These are phyloP conservation scores for Notholithocarpus densiflorus DNA, from an alignment of 306 rosid genomes.

Conservation along the genomic window DNA sequence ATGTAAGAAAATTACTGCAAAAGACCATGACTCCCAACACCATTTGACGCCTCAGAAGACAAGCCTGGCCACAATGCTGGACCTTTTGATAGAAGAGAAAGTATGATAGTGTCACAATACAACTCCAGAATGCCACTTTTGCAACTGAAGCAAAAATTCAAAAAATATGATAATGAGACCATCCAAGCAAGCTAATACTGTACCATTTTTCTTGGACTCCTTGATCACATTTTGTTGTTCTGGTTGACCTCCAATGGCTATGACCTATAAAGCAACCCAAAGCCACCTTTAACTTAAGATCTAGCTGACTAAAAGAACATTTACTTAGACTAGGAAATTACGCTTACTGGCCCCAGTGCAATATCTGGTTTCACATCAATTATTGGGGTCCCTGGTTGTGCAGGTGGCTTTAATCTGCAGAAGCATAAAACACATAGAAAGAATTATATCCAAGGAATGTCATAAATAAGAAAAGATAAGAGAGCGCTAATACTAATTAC, in stretches of 20 bases:
- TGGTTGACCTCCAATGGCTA: slow-evolving; percentile 20
- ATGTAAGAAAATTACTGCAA: slow-evolving; percentile 14
- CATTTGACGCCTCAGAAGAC: slow-evolving; percentile 17
- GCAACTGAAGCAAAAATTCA: background rate
- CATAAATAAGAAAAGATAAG: background rate
- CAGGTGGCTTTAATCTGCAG: slow-evolving; percentile 33
- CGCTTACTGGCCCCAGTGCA: slow-evolving; percentile 35
- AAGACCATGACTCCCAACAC: slow-evolving; percentile 15
- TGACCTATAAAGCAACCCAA: slow-evolving; percentile 34
- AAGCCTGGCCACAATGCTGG: slow-evolving; percentile 40
- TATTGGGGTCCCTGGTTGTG: slow-evolving; percentile 27
- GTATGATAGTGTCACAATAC: background rate
- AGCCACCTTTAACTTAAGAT: slow-evolving; percentile 8
- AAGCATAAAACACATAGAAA: slow-evolving; percentile 10
- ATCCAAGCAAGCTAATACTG: slow-evolving; percentile 3
- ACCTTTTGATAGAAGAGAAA: slow-evolving; percentile 23
- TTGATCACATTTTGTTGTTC: slow-evolving; percentile 25
- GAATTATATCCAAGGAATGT: background rate
- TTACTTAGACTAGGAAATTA: slow-evolving; percentile 4
- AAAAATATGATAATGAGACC: background rate
- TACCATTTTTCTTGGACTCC: slow-evolving; percentile 45
- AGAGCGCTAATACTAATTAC: slow-evolving; percentile 4
- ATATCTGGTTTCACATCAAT: slow-evolving; percentile 31
- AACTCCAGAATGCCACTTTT: background rate
- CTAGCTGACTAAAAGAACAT: background rate